Conservation (phyloP, 1,284 basidiomycete species). For the Pisolithus thermaeus region DNA sequence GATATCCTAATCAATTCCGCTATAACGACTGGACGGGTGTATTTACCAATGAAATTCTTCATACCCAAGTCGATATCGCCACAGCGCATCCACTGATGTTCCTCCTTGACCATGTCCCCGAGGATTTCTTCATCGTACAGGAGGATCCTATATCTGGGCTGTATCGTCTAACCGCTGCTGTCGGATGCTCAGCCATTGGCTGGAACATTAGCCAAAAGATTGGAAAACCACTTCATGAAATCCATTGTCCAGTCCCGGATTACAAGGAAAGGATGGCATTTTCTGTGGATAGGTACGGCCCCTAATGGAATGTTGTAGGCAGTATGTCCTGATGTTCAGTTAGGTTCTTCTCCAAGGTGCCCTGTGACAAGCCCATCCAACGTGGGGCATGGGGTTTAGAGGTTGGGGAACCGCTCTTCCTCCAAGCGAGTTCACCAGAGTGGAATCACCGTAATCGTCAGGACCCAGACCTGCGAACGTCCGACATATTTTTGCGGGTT, state of each 20-base stretch:
- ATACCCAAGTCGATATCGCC: constrained; percentile 23
- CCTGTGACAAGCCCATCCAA: constrained; percentile 43
- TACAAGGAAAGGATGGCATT: constrained; percentile 43
- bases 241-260: constrained; percentile 43
- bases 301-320: neutral
- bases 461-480: constrained; percentile 30
- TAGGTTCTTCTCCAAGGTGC: constrained; percentile 44
- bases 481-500: constrained; percentile 41
- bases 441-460: constrained; percentile 31
- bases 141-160: constrained; percentile 36
- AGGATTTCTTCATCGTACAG: constrained; percentile 42
- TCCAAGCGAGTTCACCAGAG: constrained; percentile 33
- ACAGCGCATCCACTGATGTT: constrained; percentile 34
- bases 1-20: constrained; percentile 42
- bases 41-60: constrained; percentile 42
- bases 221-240: constrained; percentile 38
- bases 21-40: constrained; percentile 29
- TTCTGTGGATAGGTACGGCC: constrained; percentile 42
- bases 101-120: constrained; percentile 44
- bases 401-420: constrained; percentile 40
- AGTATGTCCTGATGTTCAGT: neutral
- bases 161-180: constrained; percentile 38
- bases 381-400: constrained; percentile 47
- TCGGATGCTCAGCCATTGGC: constrained; percentile 41
- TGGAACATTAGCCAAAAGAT: constrained; percentile 45